Conservation (phyloP, 768 basidiomycete genomes). For the Lentinula sp. region DNA sequence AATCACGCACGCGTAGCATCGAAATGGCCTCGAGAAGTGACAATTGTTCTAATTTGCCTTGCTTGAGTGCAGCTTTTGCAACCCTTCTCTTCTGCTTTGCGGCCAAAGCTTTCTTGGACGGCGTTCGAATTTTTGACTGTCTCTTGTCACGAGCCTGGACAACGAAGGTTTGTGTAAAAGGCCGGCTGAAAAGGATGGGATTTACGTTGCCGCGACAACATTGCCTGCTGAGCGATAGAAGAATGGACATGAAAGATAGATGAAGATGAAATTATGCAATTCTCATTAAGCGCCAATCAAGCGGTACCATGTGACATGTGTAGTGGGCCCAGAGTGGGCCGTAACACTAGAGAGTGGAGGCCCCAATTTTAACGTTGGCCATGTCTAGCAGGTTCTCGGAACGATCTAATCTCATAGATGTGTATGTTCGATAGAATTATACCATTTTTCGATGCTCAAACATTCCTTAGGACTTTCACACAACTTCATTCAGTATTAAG, state of each 20-base stretch:
- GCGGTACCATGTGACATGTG: too few species aligned
- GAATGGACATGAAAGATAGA: not conserved
- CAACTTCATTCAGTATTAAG: conserved; percentile 56
- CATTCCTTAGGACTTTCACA: conserved; percentile 48
- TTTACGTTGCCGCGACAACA: not conserved
- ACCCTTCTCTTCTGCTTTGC: conserved; percentile 59
- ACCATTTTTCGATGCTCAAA: not conserved
- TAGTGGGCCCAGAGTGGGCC: too few species aligned
- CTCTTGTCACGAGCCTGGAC: conserved; percentile 46
- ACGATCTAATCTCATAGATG: conserved; percentile 67
- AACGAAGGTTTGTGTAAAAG: conserved; percentile 47
- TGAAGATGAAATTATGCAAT: not conserved
- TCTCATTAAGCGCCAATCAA: not conserved
- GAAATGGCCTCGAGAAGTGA: conserved; percentile 59
- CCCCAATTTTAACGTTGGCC: not conserved
- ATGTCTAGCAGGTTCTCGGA: conserved; percentile 46
- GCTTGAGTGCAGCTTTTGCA: conserved; percentile 42
- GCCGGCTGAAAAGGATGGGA: conserved; percentile 18
- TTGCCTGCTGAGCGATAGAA: conserved; percentile 1
- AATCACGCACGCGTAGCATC: conserved; percentile 52
- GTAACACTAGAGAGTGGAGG: not conserved
- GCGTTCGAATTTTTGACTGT: conserved; percentile 43
- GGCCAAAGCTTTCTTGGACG: conserved; percentile 66
- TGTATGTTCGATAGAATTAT: conserved; percentile 36
- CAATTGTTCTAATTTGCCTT: conserved; percentile 64